A percentile compares a stretch with the other conserved stretches of the same genome.
These are phyloP conservation scores for Chytriomyces hyalinus DNA, from an alignment of 192 early-diverging fungal genomes.

Conservation along the genomic window DNA sequence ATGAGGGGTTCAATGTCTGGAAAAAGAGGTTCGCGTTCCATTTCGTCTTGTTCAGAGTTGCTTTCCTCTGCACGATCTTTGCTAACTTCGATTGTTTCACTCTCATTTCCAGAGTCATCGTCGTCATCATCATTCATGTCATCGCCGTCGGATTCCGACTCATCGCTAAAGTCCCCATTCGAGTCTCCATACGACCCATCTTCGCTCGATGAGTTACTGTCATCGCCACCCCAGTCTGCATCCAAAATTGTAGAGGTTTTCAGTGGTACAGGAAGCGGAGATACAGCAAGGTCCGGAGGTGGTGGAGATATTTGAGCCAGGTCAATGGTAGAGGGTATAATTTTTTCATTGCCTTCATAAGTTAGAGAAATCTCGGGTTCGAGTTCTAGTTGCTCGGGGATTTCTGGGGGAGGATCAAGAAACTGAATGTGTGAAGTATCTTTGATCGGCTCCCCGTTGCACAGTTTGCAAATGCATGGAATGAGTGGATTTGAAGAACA, in stretches of 20 bases:
- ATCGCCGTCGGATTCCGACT: conserved; percentile 55
- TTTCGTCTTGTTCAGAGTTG: conserved; percentile 18
- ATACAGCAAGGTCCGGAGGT: too few relatives aligned
- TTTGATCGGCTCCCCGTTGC: conserved; percentile 3
- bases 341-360: not conserved
- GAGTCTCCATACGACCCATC: conserved; percentile 14
- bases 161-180: conserved; percentile 55
- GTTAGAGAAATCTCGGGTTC: too few relatives aligned
- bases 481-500: not conserved
- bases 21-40: conserved; percentile 15
- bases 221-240: conserved; percentile 19
- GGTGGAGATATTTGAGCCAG: not conserved
- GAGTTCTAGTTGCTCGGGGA: not conserved
- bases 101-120: conserved; percentile 32
- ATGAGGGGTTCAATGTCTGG: conserved; percentile 17
- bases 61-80: not conserved
- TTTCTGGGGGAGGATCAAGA: not conserved
- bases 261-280: conserved; percentile 1
- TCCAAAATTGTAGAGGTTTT: not conserved
- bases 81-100: not conserved
- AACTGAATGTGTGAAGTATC: not conserved
- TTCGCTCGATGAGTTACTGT: conserved; percentile 14
- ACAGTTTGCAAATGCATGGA: conserved; percentile 30
- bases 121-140: conserved; percentile 29
- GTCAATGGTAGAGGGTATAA: not conserved